A percentile compares a stretch with the other conserved stretches of the same genome.
phyloP scores from a whole-genome alignment of 2,329 filamentous ascomycete genomes.

The Beauveria sp. region DNA sequence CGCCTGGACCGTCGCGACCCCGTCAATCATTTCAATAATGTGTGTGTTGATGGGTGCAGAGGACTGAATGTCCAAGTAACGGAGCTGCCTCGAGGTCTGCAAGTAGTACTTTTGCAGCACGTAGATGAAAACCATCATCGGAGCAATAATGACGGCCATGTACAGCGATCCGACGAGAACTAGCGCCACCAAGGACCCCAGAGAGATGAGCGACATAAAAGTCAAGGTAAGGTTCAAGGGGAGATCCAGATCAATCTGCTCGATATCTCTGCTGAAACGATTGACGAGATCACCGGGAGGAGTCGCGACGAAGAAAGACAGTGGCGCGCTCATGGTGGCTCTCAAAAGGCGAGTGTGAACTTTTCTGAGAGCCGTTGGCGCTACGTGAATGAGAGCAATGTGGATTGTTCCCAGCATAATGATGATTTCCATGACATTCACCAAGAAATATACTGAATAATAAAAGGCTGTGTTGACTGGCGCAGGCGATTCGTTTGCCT shows the following conservation, averaged over 20 bases:
- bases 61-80: conserved; percentile 23
- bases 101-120: conserved; percentile 24
- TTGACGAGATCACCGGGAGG: conserved; percentile 29
- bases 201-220: conserved; percentile 15
- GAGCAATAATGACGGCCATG: conserved; percentile 37
- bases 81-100: conserved; percentile 23
- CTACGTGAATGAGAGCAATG: conserved; percentile 16
- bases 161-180: conserved; percentile 39
- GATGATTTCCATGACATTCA: conserved; percentile 12
- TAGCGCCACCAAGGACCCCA: conserved; percentile 25
- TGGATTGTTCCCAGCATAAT: not conserved
- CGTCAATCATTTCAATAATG: conserved; percentile 21
- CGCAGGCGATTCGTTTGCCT: conserved; percentile 14
- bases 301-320: conserved; percentile 28
- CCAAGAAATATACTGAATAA: conserved; percentile 14
- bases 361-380: conserved; percentile 20
- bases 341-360: conserved; percentile 17
- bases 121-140: conserved; percentile 18
- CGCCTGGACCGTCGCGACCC: conserved; percentile 25
- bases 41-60: conserved; percentile 23
- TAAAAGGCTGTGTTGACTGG: conserved; percentile 16
- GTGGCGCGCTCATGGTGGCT: conserved; percentile 25
- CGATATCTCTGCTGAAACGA: conserved; percentile 33
- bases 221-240: conserved; percentile 23
- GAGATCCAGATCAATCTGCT: conserved; percentile 29